phyloP scores from a whole-genome alignment of 148 eudicot genomes.

The Camellia sinensis region DNA sequence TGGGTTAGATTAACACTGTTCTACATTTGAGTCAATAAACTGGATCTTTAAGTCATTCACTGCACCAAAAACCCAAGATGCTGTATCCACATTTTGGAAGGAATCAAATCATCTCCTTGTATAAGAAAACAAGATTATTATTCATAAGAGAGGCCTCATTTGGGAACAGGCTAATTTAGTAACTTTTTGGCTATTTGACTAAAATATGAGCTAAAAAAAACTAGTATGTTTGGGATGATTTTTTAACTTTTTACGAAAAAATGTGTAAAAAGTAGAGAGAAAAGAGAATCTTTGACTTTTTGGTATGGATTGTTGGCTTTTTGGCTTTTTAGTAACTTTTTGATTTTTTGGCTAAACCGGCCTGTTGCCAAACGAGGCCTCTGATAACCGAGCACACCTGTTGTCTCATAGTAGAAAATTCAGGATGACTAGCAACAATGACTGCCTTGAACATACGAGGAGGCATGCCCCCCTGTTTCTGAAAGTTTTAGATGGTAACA shows the following conservation, averaged over 20 bases:
- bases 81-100: not conserved
- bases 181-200: no score
- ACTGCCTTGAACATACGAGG: conserved; percentile 97
- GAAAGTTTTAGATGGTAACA: conserved; percentile 27
- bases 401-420: conserved; percentile 94
- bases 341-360: no score
- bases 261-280: no score
- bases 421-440: conserved; percentile 98
- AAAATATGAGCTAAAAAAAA: no score
- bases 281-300: no score
- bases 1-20: not conserved
- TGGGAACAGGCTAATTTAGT: not conserved
- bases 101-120: not conserved
- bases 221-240: no score
- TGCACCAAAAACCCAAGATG: not conserved
- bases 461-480: conserved; percentile 94
- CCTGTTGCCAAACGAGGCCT: no score
- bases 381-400: conserved; percentile 64
- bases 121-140: not conserved
- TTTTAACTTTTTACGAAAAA: no score
- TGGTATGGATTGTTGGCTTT: no score
- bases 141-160: not conserved
- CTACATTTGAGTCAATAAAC: not conserved
- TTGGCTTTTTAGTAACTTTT: no score
- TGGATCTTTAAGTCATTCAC: not conserved